These are phyloP conservation scores for Blastobotrys illinoisensis DNA, from an alignment of 1,139 yeast species.

Conservation along the genomic window DNA sequence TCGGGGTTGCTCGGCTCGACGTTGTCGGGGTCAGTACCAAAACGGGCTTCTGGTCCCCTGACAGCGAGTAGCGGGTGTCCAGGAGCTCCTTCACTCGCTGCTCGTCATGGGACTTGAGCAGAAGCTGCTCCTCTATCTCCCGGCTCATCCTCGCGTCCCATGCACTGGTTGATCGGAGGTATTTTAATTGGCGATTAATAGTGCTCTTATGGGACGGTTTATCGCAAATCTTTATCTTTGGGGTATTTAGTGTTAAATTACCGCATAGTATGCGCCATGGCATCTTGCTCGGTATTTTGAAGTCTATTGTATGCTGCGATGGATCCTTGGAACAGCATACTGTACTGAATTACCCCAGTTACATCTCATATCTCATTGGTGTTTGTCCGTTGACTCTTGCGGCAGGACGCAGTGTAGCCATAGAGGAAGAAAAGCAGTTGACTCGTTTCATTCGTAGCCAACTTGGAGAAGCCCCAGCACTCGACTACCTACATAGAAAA, in stretches of 20 bases:
- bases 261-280: neutral
- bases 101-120: slow-evolving; percentile 44
- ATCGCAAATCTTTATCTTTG: neutral
- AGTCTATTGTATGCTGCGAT: too few relatives aligned
- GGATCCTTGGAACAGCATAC: too few relatives aligned
- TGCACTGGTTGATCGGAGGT: neutral
- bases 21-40: slow-evolving; percentile 45
- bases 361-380: too few relatives aligned
- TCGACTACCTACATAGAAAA: too few relatives aligned
- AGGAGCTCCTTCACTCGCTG: slow-evolving; percentile 46
- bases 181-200: neutral
- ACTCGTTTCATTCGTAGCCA: too few relatives aligned
- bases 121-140: slow-evolving; percentile 46
- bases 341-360: too few relatives aligned
- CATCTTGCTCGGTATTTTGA: too few relatives aligned
- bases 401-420: too few relatives aligned
- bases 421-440: too few relatives aligned
- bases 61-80: slow-evolving; percentile 48
- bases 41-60: slow-evolving; percentile 57
- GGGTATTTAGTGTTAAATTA: neutral
- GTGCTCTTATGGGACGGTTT: neutral
- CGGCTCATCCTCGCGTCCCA: slow-evolving; percentile 1
- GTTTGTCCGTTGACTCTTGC: too few relatives aligned
- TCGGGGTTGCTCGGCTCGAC: neutral
- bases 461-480: too few relatives aligned